Evolutionary conservation across 768 basidiomycete species (phyloP).

Genomic region (Lanmaoa rubissima): DNA sequence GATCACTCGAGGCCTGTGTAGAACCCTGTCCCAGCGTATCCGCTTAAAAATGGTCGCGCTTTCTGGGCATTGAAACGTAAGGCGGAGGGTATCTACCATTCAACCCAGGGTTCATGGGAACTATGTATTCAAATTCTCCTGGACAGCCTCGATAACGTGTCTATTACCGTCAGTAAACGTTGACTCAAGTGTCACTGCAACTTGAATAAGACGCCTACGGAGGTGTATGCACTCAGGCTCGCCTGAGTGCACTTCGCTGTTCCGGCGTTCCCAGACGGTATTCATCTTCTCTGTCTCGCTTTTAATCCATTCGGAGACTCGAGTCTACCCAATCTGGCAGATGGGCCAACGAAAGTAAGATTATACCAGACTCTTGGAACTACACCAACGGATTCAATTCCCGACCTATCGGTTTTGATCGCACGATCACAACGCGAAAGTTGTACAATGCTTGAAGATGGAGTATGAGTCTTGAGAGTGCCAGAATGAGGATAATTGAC

Average conservation of each 20-base stretch:
- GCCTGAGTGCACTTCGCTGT: conserved; percentile 51
- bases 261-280: conserved; percentile 52
- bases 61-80: background rate
- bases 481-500: background rate
- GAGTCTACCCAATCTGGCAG: conserved; percentile 71
- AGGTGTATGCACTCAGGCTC: conserved; percentile 78
- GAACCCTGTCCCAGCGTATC: conserved; percentile 56
- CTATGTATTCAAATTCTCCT: conserved; percentile 37
- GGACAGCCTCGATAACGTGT: conserved; percentile 34
- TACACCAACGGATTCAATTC: background rate
- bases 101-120: conserved; percentile 40
- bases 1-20: conserved; percentile 51
- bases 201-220: conserved; percentile 47
- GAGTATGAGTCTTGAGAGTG: background rate
- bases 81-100: conserved; percentile 32
- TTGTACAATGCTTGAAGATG: background rate
- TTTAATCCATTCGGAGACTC: conserved; percentile 57
- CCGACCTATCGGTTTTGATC: background rate
- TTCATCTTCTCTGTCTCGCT: conserved; percentile 55
- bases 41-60: conserved; percentile 33
- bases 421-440: background rate
- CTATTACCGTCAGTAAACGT: conserved; percentile 1
- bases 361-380: background rate
- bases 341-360: background rate
- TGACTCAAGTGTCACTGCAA: background rate